Evolutionary conservation across 129 eudicot species (phyloP).

Genomic region (Pittosporum tobira): DNA sequence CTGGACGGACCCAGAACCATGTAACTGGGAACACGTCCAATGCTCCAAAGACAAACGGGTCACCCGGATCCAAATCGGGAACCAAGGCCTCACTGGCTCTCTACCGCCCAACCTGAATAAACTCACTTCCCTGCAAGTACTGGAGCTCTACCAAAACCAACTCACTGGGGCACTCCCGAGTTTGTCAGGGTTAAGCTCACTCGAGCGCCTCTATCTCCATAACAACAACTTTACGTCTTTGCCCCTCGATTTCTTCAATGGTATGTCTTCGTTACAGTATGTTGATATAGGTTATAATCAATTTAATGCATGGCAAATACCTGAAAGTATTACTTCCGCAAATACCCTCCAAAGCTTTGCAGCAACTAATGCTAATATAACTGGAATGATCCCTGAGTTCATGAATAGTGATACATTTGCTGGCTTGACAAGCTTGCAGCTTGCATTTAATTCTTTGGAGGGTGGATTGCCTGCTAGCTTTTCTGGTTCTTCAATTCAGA

Average conservation of each 20-base stretch:
- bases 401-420: conserved; percentile 43
- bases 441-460: conserved; percentile 43
- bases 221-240: conserved; percentile 45
- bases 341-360: conserved; percentile 42
- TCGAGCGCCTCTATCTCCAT: conserved; percentile 36
- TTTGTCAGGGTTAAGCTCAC: conserved; percentile 55
- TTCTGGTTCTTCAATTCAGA: conserved; percentile 46
- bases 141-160: conserved; percentile 44
- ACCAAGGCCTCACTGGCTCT: conserved; percentile 40
- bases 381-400: conserved; percentile 60
- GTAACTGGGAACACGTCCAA: conserved; percentile 41
- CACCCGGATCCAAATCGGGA: conserved; percentile 71
- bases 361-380: conserved; percentile 45
- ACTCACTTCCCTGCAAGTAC: conserved; percentile 38
- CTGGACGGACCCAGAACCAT: conserved; percentile 57
- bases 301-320: conserved; percentile 46
- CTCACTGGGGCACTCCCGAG: conserved; percentile 65
- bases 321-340: conserved; percentile 40
- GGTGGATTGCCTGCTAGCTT: conserved; percentile 60
- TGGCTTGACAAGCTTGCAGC: conserved; percentile 37
- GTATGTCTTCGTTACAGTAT: conserved; percentile 53
- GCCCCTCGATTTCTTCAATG: conserved; percentile 65
- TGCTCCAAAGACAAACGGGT: conserved; percentile 51
- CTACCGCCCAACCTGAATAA: conserved; percentile 43
- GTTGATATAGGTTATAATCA: conserved; percentile 49